Evolutionary conservation across 208 protist species (phyloP).

Genomic region (Leishmania braziliensis): DNA sequence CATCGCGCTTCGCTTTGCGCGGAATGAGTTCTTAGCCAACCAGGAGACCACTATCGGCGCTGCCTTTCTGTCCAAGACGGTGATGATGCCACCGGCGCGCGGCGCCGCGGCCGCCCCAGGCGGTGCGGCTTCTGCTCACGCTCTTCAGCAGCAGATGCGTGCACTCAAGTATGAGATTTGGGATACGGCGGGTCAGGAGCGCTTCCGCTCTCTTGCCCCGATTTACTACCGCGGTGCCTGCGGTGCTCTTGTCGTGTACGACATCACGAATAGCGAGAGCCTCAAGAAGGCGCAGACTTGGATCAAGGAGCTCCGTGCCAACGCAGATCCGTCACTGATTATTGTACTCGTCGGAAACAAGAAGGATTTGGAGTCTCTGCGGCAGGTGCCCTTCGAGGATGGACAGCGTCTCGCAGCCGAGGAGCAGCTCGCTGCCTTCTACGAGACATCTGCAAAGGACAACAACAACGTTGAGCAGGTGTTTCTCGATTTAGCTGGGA

Average conservation of each 20-base stretch:
- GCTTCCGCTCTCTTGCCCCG: conserved; percentile 89
- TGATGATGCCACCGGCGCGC: conserved; percentile 56
- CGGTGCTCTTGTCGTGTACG: conserved; percentile 96
- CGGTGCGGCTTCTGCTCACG: conserved; percentile 9
- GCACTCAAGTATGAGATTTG: conserved; percentile 90
- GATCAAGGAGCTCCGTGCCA: conserved; percentile 95
- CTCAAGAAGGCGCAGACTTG: conserved; percentile 95
- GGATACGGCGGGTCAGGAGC: conserved; percentile 94
- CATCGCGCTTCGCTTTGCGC: conserved; percentile 84
- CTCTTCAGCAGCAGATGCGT: conserved; percentile 27
- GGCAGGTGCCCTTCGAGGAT: conserved; percentile 80
- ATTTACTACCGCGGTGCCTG: conserved; percentile 95
- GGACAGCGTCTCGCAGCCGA: conserved; percentile 65
- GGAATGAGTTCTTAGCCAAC: conserved; percentile 83
- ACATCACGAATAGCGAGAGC: conserved; percentile 96
- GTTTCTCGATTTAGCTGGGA: conserved; percentile 90
- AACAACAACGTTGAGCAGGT: conserved; percentile 83
- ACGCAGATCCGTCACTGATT: conserved; percentile 89
- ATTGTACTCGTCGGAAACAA: conserved; percentile 97
- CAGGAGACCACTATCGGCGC: conserved; percentile 90
- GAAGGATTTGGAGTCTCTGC: conserved; percentile 91
- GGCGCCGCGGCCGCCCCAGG: conserved; percentile 13
- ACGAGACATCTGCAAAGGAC: conserved; percentile 90
- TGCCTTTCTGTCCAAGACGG: conserved; percentile 82
- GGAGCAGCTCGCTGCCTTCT: conserved; percentile 79